Evolutionary conservation across 2,329 filamentous ascomycete species (phyloP), one percentile per base, ranked within the genome.

Genomic region (Cordyceps pruinosa): DNA sequence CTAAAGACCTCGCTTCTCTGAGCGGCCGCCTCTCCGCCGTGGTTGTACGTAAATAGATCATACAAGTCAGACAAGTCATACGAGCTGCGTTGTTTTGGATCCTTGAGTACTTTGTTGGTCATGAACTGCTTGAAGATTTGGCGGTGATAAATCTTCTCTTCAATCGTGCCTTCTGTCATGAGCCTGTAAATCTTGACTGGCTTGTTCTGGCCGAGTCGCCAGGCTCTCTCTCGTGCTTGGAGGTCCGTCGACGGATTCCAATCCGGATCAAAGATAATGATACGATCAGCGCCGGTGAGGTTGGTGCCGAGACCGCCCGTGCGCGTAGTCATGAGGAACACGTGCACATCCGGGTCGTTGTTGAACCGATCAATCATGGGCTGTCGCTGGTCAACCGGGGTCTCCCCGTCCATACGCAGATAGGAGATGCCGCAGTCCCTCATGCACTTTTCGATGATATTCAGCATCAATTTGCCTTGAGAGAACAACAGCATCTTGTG

Each of bases 61-160:
- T 97, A 90, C 17, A 99, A 74, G 66, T 97, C 92, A 58, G 87
- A 88, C 65, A 96, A 79, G 58, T 96, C 90, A 70, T 97, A 96
- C 0, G 88, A 91, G 62, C 94, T 90, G 23, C 90, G 85, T 70
- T 97, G 92, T 66, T 96, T 96, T 0, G 94, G 91, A 65, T 99
- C 93, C 64, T 89, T 92, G 51, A 99, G 72, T 7, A 99, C 92
- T 70, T 97, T 97, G 74, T 97, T 96, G 4, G 91, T 94, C 60
- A 99, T 79, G 68, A 97, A 97, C 65, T 97, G 93, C 72, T 99
- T 99, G 78, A 96, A 99, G 51, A 99, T 94, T 68, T 99, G 94
- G 17, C 95, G 88, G 70, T 99, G 93, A 61, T 97, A 99, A 30
- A 99, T 99, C 75, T 99, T 99, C 72, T 99, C 94, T 68, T 99